These are phyloP conservation scores for Schwanniomyces pseudopolymorphus DNA, from an alignment of 805 yeast species.

Conservation along the genomic window DNA sequence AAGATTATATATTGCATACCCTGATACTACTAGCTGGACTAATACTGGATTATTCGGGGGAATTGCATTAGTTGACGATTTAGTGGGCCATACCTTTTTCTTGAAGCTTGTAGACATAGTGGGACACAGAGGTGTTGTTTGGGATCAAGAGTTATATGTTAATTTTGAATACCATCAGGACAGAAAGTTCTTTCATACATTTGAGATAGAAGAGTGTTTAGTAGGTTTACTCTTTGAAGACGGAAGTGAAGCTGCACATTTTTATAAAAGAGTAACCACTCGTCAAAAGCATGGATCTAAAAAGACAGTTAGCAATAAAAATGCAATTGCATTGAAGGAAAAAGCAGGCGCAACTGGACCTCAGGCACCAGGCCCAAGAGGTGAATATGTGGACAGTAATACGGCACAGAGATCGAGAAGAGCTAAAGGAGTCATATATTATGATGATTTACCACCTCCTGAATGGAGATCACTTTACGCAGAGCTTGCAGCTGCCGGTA, in stretches of 20 bases:
- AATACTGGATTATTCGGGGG: conserved; percentile 92
- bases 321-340: conserved; percentile 76
- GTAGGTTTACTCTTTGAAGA: conserved; percentile 90
- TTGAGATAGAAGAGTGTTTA: conserved; percentile 87
- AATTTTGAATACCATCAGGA: conserved; percentile 91
- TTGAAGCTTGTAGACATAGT: conserved; percentile 82
- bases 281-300: conserved; percentile 85
- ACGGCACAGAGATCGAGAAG: conserved; percentile 58
- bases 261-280: conserved; percentile 70
- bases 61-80: conserved; percentile 80
- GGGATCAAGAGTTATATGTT: conserved; percentile 96
- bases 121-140: conserved; percentile 82
- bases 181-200: conserved; percentile 90
- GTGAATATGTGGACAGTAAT: conserved; percentile 49
- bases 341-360: conserved; percentile 23
- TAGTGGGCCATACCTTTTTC: conserved; percentile 92
- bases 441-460: conserved; percentile 77
- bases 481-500: conserved; percentile 75
- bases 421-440: conserved; percentile 61
- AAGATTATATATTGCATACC: conserved; percentile 84
- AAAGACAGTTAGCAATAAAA: conserved; percentile 80
- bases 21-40: conserved; percentile 77
- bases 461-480: conserved; percentile 79
- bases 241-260: conserved; percentile 81
- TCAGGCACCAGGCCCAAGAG: conserved; percentile 59